These are phyloP conservation scores for Volvox reticuliferus DNA, from an alignment of 139 green algal genomes.

Conservation along the genomic window DNA sequence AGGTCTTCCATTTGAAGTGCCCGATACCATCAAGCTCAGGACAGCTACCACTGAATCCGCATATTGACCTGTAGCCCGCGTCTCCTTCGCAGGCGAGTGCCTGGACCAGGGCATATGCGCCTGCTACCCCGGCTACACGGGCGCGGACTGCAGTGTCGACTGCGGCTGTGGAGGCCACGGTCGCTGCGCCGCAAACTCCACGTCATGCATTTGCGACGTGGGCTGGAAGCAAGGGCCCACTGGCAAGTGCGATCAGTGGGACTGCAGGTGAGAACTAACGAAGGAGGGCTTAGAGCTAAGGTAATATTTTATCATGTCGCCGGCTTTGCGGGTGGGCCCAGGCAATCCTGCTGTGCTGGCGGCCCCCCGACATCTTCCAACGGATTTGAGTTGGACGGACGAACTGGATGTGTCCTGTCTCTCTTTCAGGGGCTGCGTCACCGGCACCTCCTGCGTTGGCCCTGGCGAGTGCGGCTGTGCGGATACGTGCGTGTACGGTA, in stretches of 20 bases:
- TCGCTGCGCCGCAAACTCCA: not conserved
- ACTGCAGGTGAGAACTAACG: constrained; percentile 3
- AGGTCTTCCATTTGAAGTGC: too few relatives aligned
- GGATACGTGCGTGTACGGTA: constrained; percentile 35
- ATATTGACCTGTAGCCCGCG: not conserved
- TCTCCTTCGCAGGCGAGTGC: constrained; percentile 34
- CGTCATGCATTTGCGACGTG: constrained; percentile 48
- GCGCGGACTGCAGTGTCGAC: constrained; percentile 22
- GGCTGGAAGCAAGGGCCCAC: constrained; percentile 14
- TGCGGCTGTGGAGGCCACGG: constrained; percentile 48
- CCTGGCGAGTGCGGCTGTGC: constrained; percentile 51
- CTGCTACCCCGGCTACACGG: constrained; percentile 52
- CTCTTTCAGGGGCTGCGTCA: not conserved
- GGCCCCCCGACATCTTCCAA: too few relatives aligned
- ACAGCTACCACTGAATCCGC: not conserved
- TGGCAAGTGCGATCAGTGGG: constrained; percentile 31
- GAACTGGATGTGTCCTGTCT: too few relatives aligned
- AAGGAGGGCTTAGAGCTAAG: not conserved
- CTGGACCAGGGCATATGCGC: constrained; percentile 49
- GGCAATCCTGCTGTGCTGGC: too few relatives aligned
- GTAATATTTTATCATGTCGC: too few relatives aligned
- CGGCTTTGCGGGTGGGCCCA: too few relatives aligned
- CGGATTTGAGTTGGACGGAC: too few relatives aligned
- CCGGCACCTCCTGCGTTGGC: constrained; percentile 8
- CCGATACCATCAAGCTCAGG: too few relatives aligned